Evolutionary conservation across 148 eudicot genomes (phyloP).

Genomic region (Cornus florida): DNA sequence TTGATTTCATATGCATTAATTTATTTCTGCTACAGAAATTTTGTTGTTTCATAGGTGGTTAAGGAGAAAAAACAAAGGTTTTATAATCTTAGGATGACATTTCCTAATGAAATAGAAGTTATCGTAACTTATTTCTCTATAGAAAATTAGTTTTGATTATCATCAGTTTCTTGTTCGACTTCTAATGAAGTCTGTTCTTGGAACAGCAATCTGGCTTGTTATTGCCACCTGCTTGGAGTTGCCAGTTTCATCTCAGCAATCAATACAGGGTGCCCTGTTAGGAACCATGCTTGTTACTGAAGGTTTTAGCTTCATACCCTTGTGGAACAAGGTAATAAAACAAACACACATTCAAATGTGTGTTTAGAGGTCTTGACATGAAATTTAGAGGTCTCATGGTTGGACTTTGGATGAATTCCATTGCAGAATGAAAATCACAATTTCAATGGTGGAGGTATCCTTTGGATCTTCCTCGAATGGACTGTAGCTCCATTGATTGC

Average conservation of each 20-base stretch:
- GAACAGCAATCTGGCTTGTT: constrained; percentile 8
- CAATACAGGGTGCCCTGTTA: constrained; percentile 14
- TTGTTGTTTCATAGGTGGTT: background rate
- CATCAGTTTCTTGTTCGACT: background rate
- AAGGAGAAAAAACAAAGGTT: background rate
- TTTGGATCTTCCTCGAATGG: constrained; percentile 7
- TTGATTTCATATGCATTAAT: too few species aligned
- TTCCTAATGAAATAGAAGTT: background rate
- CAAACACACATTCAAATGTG: background rate
- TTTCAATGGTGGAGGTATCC: constrained; percentile 1
- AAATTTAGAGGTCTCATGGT: background rate
- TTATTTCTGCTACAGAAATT: background rate
- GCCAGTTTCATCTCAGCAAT: constrained; percentile 14
- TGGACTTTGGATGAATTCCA: background rate
- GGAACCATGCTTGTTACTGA: constrained; percentile 16
- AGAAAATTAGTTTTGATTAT: background rate
- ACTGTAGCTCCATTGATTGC: background rate
- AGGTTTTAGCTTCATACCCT: constrained; percentile 7
- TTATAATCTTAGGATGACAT: background rate
- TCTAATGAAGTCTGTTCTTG: background rate
- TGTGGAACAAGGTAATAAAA: constrained; percentile 12
- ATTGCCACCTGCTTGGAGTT: background rate
- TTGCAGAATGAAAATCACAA: constrained; percentile 11
- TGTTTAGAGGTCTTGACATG: background rate
- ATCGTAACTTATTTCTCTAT: background rate